Evolutionary conservation across 1,284 basidiomycete genomes (phyloP).

Genomic region (Ustilago nuda): DNA sequence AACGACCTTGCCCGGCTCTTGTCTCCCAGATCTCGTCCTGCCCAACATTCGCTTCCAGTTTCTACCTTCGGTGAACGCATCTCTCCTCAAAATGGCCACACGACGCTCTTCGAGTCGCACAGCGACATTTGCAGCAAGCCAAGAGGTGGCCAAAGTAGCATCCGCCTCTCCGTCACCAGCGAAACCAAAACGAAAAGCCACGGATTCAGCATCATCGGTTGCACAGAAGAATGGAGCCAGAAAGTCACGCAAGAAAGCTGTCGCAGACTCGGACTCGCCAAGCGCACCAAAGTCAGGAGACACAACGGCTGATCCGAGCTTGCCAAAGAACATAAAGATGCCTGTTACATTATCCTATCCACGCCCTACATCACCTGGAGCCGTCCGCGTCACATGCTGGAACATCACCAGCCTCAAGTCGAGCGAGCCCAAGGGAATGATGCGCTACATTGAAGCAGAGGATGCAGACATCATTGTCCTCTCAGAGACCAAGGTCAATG

Average conservation of each 20-base stretch:
- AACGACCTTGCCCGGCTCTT: not conserved
- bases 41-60: not conserved
- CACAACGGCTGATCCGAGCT: slow-evolving; percentile 35
- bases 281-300: slow-evolving; percentile 36
- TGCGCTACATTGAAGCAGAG: slow-evolving; percentile 65
- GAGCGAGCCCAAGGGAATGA: slow-evolving; percentile 61
- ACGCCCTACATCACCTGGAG: slow-evolving; percentile 29
- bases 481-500: slow-evolving; percentile 66
- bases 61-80: not conserved
- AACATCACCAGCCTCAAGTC: slow-evolving; percentile 65
- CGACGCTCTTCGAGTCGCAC: slow-evolving; percentile 25
- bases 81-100: slow-evolving; percentile 13
- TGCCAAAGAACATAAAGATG: slow-evolving; percentile 49
- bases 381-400: slow-evolving; percentile 58
- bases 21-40: not conserved
- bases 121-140: not conserved
- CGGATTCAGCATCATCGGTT: slow-evolving; percentile 10
- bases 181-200: slow-evolving; percentile 34
- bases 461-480: slow-evolving; percentile 65
- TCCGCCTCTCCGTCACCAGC: slow-evolving; percentile 12
- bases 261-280: slow-evolving; percentile 35
- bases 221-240: not conserved
- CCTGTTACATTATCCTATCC: slow-evolving; percentile 25
- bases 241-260: slow-evolving; percentile 41
- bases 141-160: not conserved